phyloP scores from a whole-genome alignment of 2,329 filamentous ascomycete species.

The Leptosphaerulina australis region DNA sequence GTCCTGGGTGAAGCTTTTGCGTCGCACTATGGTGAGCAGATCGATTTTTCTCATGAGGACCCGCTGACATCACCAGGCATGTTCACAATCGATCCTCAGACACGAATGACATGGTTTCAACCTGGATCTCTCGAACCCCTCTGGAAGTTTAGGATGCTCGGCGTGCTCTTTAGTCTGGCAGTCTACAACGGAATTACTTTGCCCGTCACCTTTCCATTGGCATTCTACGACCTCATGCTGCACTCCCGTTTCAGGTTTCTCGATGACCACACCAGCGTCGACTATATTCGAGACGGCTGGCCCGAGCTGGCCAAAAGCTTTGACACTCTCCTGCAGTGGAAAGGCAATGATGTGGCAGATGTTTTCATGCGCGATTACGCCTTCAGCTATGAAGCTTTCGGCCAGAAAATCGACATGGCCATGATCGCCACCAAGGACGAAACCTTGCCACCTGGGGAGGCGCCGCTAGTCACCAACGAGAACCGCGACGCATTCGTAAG shows the following conservation, averaged over 20 bases:
- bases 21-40: slow-evolving; percentile 68
- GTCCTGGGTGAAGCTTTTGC: slow-evolving; percentile 80
- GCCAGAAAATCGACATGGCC: slow-evolving; percentile 59
- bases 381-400: slow-evolving; percentile 72
- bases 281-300: slow-evolving; percentile 90
- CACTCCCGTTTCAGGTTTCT: slow-evolving; percentile 68
- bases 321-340: slow-evolving; percentile 75
- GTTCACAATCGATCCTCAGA: slow-evolving; percentile 78
- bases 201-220: slow-evolving; percentile 84
- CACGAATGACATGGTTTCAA: slow-evolving; percentile 85
- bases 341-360: slow-evolving; percentile 79
- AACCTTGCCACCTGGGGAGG: slow-evolving; percentile 50
- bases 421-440: slow-evolving; percentile 49
- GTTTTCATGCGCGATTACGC: slow-evolving; percentile 84
- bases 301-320: slow-evolving; percentile 78
- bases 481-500: slow-evolving; percentile 80
- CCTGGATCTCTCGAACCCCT: slow-evolving; percentile 80
- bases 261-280: slow-evolving; percentile 49
- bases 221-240: slow-evolving; percentile 81
- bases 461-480: slow-evolving; percentile 76
- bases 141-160: slow-evolving; percentile 90
- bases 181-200: slow-evolving; percentile 92
- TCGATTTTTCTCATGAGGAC: background rate
- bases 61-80: slow-evolving; percentile 55
- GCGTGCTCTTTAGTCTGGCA: slow-evolving; percentile 84